Base-by-base conservation (phyloP, 495 filamentous ascomycete species). In the Bryoglossum gracile region DNA sequence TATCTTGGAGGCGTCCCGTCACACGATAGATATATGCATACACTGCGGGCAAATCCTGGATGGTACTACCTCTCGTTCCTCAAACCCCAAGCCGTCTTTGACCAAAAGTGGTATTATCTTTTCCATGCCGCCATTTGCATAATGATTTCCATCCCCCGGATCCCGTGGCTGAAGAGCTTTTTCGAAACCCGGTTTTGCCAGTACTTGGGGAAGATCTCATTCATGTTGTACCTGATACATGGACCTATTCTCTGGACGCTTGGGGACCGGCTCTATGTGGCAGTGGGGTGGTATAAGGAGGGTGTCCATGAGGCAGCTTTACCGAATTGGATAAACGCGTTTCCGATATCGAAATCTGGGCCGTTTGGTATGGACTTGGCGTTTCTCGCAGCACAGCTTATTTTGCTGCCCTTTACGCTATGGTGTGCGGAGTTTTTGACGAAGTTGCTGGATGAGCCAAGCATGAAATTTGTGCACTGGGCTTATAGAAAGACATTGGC, bases 121-220 rank as follows among this genome's bases (percentile, higher is more conserved):
- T 67, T 71, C 22, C 67, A 61, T 14, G 74, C 71, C 9, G 78
- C 77, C 2, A 62, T 70, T 11, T 61, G 76, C 32, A 69, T 78
- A 23, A 75, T 82, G 26, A 6, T 13, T 30, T 5, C 26, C 5
- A 70, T 77, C 50, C 77, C 76, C 23, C 72, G 75, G 35, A 70
- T 77, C 34, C 58, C 58, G 1, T 65, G 66, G 22, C 68, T 82
- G 40, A 71, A 75, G 49, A 62, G 59, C 30, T 60, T 82, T 37
- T 79, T 84, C 60, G 73, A 73, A 38, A 71, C 70, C 37, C 59
- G 68, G 0, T 50, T 83, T 2, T 76, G 76, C 21, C 81, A 81
- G 56, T 83, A 84, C 58, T 69, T 79, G 8, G 81, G 80, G 28
- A 69, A 75, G 19, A 74, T 81, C 43, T 75, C 74, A 4, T 80